Percentiles rank a stretch among this genome's conserved stretches.
Conservation (phyloP, 2,329 filamentous ascomycete genomes). For the Teratosphaeriaceae sp. region DNA sequence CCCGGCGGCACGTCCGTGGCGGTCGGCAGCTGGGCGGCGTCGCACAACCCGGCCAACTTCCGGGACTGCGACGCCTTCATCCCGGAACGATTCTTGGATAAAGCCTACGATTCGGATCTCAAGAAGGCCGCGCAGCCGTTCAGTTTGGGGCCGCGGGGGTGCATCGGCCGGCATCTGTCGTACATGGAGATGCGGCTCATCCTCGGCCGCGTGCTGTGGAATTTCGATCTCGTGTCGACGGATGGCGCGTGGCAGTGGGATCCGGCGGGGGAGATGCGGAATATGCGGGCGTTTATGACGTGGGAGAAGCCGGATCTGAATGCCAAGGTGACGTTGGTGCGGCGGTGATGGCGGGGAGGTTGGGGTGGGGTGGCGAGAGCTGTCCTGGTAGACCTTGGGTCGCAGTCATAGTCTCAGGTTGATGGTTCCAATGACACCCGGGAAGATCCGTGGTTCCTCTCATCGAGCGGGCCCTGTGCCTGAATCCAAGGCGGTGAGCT, state of each 20-base stretch:
- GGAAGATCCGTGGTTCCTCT: too few relatives aligned
- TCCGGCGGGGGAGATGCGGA: slow-evolving; percentile 9
- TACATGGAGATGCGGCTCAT: slow-evolving; percentile 33
- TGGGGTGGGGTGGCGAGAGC: background rate
- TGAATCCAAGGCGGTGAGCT: too few relatives aligned
- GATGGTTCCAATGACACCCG: too few relatives aligned
- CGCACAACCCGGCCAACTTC: slow-evolving; percentile 21
- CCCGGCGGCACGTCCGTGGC: slow-evolving; percentile 15
- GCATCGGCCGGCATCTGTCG: slow-evolving; percentile 30
- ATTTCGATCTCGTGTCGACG: slow-evolving; percentile 29
- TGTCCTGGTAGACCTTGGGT: too few relatives aligned
- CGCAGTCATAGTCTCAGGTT: too few relatives aligned
- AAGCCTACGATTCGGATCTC: slow-evolving; percentile 24
- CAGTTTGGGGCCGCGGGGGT: slow-evolving; percentile 27
- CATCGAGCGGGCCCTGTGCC: too few relatives aligned
- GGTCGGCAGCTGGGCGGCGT: slow-evolving; percentile 20
- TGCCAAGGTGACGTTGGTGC: slow-evolving; percentile 3
- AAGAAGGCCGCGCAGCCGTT: slow-evolving; percentile 25
- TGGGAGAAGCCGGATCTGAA: slow-evolving; percentile 10
- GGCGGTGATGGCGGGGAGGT: background rate
- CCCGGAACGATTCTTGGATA: slow-evolving; percentile 27
- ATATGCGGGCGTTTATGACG: slow-evolving; percentile 9
- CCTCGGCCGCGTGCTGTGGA: slow-evolving; percentile 31
- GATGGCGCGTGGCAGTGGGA: slow-evolving; percentile 13
- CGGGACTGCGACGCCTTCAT: slow-evolving; percentile 19